These are phyloP conservation scores for Mycena albidolilacea DNA, from an alignment of 768 basidiomycete species.

Conservation along the genomic window DNA sequence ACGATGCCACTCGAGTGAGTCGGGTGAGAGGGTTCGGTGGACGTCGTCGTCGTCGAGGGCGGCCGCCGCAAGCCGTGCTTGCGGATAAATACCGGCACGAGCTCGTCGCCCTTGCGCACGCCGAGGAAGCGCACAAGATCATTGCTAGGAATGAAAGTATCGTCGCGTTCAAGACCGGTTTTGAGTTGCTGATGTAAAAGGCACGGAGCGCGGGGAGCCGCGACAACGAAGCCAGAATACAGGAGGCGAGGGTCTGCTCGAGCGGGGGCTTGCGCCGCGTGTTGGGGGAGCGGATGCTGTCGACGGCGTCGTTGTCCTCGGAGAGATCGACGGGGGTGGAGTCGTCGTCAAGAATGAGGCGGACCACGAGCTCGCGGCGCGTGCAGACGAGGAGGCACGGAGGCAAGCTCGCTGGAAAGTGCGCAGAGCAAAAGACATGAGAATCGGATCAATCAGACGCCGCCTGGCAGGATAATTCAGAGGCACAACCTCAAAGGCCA, in stretches of 20 bases:
- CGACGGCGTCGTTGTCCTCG: conserved; percentile 66
- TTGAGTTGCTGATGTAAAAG: no score
- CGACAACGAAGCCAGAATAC: no score
- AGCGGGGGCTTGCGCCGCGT: conserved; percentile 55
- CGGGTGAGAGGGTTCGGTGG: background rate
- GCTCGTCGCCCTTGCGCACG: conserved; percentile 1
- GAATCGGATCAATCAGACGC: no score
- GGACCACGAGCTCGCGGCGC: conserved; percentile 15
- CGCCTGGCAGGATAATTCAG: no score
- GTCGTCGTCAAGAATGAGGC: conserved; percentile 64
- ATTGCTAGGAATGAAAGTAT: no score
- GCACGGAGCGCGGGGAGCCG: no score
- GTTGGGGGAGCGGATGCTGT: conserved; percentile 56
- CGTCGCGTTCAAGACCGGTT: no score
- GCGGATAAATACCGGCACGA: conserved; percentile 37
- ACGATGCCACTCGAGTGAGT: background rate
- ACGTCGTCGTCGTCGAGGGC: no score
- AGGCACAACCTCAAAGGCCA: no score
- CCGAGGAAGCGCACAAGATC: conserved; percentile 36
- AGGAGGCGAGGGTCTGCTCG: conserved; percentile 63
- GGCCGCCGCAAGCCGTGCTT: conserved; percentile 10
- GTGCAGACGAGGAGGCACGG: background rate
- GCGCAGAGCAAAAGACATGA: conserved; percentile 29
- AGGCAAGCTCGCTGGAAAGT: background rate
- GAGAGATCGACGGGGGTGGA: conserved; percentile 61